Conservation (phyloP, 2,329 filamentous ascomycete species). For the Colletotrichum chlorophyti region DNA sequence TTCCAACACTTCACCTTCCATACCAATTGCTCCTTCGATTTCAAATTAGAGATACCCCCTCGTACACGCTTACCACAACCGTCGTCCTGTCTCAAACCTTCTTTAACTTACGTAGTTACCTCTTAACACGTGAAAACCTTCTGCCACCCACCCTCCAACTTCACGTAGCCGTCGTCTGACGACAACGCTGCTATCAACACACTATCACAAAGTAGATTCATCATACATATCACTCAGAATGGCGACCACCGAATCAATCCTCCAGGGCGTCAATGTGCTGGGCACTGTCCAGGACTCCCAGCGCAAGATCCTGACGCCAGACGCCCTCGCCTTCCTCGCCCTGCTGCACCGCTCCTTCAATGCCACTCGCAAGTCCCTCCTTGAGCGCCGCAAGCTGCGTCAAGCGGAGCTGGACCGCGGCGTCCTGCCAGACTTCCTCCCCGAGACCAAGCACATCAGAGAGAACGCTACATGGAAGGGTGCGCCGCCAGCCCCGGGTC, state of each 20-base stretch:
- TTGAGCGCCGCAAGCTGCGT: slow-evolving; percentile 84
- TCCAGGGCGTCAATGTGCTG: slow-evolving; percentile 58
- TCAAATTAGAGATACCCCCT: slow-evolving; percentile 14
- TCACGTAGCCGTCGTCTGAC: neutral
- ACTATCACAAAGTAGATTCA: neutral
- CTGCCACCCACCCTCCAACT: neutral
- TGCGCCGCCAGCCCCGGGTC: slow-evolving; percentile 86
- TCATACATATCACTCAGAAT: slow-evolving; percentile 50
- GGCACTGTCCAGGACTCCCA: slow-evolving; percentile 79
- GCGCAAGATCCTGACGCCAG: slow-evolving; percentile 89
- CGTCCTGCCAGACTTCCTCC: slow-evolving; percentile 88
- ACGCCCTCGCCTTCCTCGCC: slow-evolving; percentile 90
- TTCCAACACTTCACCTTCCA: neutral
- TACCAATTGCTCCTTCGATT: slow-evolving; percentile 1
- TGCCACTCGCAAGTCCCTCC: slow-evolving; percentile 81
- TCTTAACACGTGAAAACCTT: slow-evolving; percentile 25
- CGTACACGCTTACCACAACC: slow-evolving; percentile 4
- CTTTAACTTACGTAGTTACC: neutral
- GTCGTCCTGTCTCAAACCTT: slow-evolving; percentile 15
- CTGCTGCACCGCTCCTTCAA: slow-evolving; percentile 97
- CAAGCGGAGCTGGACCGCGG: slow-evolving; percentile 95
- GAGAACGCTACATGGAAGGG: slow-evolving; percentile 95
- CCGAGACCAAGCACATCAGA: slow-evolving; percentile 93
- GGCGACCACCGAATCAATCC: slow-evolving; percentile 74
- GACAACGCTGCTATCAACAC: neutral